Base-by-base conservation (phyloP, 108 stramenopile genomes). In the Aurantiochytrium sp. region DNA sequence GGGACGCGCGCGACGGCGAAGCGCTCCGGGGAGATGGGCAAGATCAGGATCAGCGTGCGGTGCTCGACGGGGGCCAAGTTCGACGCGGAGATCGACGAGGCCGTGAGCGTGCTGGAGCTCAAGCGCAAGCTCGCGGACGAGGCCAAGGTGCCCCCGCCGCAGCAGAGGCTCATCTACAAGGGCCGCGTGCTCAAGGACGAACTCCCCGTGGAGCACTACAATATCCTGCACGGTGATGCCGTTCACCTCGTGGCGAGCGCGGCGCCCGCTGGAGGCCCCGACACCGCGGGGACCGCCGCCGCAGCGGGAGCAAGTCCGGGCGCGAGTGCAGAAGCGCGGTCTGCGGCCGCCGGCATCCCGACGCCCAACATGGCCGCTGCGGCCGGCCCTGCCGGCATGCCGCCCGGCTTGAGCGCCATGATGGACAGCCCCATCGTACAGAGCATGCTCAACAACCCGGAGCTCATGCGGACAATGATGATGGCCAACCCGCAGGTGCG, bases 161-260 rank as follows among this genome's bases (percentile, higher is more conserved):
- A 95, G 15, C 97, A 97, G 90, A 93, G 96, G 54, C 90, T 98
- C 68, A 95, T 98, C 55, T 96, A 94, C 94, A 97, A 96, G 91
- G 98, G 98, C 55, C 91, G 96, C 24, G 97, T 97, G 52, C 88
- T 98, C n/a, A 95, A 95, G 87, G 96, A 97, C 50, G 91, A 95
- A 34, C 87, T 90, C 15, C 92, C 93, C 21, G 87, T 89, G 5
- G 95, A 95, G 87, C 95, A 95, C 89, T 94, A 88, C 85, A 32
- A 31, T 87, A 45, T 41, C 86, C 50, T 88, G 17, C n/a, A 59
- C 32, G 41, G 55, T 2, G 55, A 34, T 4, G 48, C 86, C 21
- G 17, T 87, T 2, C 86, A 87, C 86, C 55, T 87, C 21, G 31
- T 87, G 45, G 22, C 37, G 86, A 22, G 36, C 45, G 36, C 55